Base-by-base conservation (phyloP, 2,329 filamentous ascomycete genomes). In the Fulvia fulva region DNA sequence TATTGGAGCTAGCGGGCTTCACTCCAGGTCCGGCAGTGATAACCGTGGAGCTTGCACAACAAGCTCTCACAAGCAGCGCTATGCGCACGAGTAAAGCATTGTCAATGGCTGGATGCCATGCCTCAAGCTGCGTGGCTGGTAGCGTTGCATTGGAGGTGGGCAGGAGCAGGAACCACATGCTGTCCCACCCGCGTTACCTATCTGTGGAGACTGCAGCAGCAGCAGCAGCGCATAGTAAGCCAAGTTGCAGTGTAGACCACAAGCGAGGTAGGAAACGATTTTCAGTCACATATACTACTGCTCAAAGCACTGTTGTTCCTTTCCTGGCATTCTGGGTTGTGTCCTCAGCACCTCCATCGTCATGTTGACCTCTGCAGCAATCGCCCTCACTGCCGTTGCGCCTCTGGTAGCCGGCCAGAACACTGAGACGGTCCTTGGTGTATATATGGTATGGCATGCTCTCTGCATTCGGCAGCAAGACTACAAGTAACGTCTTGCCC, bases 401-500 rank as follows among this genome's bases (percentile, higher is more conserved):
- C 66, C 69, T 23, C 21, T 64, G 23, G 65, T 59, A 25, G 57
- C 69, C 12, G 68, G 68, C 14, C 69, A 71, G 52, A 68, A 58
- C 55, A 65, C 66, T 57, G 89, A 95, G 77, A 89, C 86, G 0
- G 80, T 94, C 26, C 80, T 96, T 16, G 91, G 91, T 53, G 86
- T 87, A 47, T 94, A 92, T 74, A 86, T 96, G 75, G 47, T 50
- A 11, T 16, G 47, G 5, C 21, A 23, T 26, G 19, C 9, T 23
- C 11, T 9, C 21, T 25, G 19, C 44, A 25, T 47, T 6, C 9
- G 6, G 21, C 44, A n/a, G n/a, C 5, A 26, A 5, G 47, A 6
- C 23, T 19, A 7, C 9, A 21, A 12, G 25, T 50, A 19, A 50
- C 26, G 16, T 11, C 11, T 12, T 26, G 0, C n/a, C n/a, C 12